Base-by-base conservation (phyloP, 2,329 filamentous ascomycete species). In the Clonostachys solani region DNA sequence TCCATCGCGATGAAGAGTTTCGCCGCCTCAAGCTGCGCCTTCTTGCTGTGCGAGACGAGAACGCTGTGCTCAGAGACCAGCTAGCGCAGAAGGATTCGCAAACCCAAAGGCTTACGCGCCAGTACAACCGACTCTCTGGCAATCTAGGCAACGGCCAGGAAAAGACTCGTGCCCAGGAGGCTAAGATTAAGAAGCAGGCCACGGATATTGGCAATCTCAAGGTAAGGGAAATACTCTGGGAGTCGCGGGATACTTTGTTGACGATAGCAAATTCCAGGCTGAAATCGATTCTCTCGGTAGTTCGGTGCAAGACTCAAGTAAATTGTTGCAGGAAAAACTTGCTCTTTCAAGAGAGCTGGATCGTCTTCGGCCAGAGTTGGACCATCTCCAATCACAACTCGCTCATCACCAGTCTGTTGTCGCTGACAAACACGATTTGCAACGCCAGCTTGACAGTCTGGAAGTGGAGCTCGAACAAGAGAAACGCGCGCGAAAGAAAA, bases 381-480 rank as follows among this genome's bases (percentile, higher is more conserved):
- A 82, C 38, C 77, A 81, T 47, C 66, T 83, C 23, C 69, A 71
- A 52, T 73, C 76, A 3, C 78, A 82, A 56, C 62, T 82, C 12
- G 60, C 69, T 29, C 72, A 75, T 13, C 82, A 92, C 46, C 84
- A 91, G 58, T 76, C 79, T 3, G 71, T 89, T 12, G 72, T 95
- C 15, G 75, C 86, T 2, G 90, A 95, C 60, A 96, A 95, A 63
- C 74, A 92, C 42, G 78, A 86, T 3, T 68, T 96, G 13, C 85
- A 94, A 60, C 84, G 87, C 42, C 88, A 94, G 65, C 65, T 96
- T 29, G 85, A 78, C 58, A 83, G 85, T 2, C 66, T 92, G 3
- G 87, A 95, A 63, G 83, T 89, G 40, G 87, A 95, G 56, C 75
- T 96, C 3, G 89, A 92, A 53, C 89, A 87, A 54, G 89, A 94